Evolutionary conservation across 345 rosid species (phyloP).

Genomic region (Zanthoxylum bungeanum): DNA sequence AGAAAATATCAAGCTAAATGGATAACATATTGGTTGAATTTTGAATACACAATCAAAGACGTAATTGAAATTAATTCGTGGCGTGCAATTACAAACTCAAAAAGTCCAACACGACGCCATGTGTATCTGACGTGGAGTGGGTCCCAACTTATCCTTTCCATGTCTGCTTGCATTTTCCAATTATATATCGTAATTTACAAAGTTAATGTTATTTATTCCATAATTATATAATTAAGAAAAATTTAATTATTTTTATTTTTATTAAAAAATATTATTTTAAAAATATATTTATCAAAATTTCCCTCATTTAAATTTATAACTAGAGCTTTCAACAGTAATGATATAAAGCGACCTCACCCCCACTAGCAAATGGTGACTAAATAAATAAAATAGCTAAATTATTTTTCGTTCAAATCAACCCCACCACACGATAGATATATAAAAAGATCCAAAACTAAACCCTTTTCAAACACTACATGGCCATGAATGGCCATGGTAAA

Average conservation of each 20-base stretch:
- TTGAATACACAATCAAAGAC: background rate
- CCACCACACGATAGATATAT: too few species aligned
- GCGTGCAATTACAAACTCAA: conserved; percentile 15
- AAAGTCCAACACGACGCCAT: conserved; percentile 17
- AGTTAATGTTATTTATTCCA: too few species aligned
- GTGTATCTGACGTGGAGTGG: conserved; percentile 28
- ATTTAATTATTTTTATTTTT: too few species aligned
- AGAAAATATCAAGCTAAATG: background rate
- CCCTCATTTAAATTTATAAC: too few species aligned
- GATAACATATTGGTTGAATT: background rate
- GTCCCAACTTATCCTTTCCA: conserved; percentile 14
- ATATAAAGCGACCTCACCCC: too few species aligned
- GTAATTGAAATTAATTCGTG: conserved; percentile 13
- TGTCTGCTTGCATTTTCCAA: background rate
- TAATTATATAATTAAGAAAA: too few species aligned
- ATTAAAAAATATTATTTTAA: too few species aligned
- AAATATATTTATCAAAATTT: too few species aligned
- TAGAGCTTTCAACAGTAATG: too few species aligned
- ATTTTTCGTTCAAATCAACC: background rate
- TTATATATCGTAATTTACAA: too few species aligned
- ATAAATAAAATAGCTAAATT: background rate
- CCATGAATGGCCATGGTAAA: background rate
- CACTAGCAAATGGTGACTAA: too few species aligned
- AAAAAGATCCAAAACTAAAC: background rate
- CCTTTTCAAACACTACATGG: background rate